A percentile compares a stretch with the other conserved stretches of the same genome.
These are phyloP conservation scores for Populus euphratica DNA, from an alignment of 345 rosid genomes.

Conservation along the genomic window DNA sequence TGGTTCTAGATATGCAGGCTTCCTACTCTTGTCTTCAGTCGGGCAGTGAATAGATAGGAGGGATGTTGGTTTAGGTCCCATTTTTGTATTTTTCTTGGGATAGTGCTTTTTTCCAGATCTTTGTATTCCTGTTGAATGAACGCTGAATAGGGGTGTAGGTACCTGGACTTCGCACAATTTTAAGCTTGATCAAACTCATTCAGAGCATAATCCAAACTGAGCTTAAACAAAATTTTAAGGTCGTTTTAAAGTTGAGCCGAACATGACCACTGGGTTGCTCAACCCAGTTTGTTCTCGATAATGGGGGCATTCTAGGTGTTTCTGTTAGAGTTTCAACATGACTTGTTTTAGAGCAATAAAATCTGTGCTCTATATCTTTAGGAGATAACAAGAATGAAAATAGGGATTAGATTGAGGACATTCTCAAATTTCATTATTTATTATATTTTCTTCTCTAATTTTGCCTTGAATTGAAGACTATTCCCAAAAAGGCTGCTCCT, in stretches of 20 bases:
- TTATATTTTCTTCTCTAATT: not conserved
- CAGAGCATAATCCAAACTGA: not conserved
- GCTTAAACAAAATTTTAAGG: not conserved
- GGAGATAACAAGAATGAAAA: not conserved
- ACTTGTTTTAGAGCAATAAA: not conserved
- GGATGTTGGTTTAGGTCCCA: not conserved
- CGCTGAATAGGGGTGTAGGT: not conserved
- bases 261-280: not conserved
- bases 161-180: not conserved
- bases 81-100: not conserved
- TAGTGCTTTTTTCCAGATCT: not conserved
- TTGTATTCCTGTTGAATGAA: not conserved
- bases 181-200: not conserved
- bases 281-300: not conserved
- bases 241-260: not conserved
- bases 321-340: not conserved
- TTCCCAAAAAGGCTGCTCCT: not conserved
- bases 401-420: not conserved
- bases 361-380: not conserved
- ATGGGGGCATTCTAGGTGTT: not conserved
- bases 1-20: not conserved
- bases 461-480: not conserved
- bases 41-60: not conserved
- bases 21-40: not conserved
- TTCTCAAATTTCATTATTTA: not conserved